These are phyloP conservation scores for Nepenthes alata DNA, from an alignment of 179 eudicot species.

Conservation along the genomic window DNA sequence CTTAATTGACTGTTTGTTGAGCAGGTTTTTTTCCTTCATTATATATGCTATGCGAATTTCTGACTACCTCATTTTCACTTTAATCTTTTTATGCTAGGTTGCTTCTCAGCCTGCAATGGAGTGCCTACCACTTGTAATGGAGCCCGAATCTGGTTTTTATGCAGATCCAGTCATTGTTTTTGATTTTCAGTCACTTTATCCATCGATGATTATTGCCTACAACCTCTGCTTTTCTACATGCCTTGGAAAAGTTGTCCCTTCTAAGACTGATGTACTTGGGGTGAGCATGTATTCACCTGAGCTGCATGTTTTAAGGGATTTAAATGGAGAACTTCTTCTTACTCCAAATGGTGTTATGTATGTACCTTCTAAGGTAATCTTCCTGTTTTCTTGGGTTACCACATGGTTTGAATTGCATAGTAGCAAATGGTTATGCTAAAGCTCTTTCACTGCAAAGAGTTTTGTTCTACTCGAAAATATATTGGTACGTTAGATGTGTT, in stretches of 20 bases:
- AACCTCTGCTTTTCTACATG: conserved; percentile 94
- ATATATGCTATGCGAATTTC: background rate
- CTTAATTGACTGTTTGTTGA: background rate
- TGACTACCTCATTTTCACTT: background rate
- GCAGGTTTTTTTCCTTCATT: background rate
- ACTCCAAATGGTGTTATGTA: conserved; percentile 97
- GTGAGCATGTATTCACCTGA: conserved; percentile 71
- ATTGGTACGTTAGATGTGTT: no score
- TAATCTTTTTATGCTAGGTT: conserved; percentile 35
- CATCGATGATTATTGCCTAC: conserved; percentile 98
- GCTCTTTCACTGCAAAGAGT: no score
- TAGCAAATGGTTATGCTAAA: background rate
- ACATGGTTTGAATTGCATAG: background rate
- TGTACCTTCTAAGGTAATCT: conserved; percentile 58
- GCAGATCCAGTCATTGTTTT: conserved; percentile 94
- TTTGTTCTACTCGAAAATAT: no score
- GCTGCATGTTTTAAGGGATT: conserved; percentile 31
- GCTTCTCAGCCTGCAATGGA: conserved; percentile 99
- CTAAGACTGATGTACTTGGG: conserved; percentile 66
- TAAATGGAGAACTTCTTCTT: conserved; percentile 45
- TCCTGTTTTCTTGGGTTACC: background rate
- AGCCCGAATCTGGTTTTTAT: conserved; percentile 96
- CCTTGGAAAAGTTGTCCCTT: conserved; percentile 66
- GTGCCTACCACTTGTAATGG: conserved; percentile 98
- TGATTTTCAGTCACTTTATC: conserved; percentile 99